These are phyloP conservation scores for Penicillium verhagenii DNA, from an alignment of 495 filamentous ascomycete species.

Conservation along the genomic window DNA sequence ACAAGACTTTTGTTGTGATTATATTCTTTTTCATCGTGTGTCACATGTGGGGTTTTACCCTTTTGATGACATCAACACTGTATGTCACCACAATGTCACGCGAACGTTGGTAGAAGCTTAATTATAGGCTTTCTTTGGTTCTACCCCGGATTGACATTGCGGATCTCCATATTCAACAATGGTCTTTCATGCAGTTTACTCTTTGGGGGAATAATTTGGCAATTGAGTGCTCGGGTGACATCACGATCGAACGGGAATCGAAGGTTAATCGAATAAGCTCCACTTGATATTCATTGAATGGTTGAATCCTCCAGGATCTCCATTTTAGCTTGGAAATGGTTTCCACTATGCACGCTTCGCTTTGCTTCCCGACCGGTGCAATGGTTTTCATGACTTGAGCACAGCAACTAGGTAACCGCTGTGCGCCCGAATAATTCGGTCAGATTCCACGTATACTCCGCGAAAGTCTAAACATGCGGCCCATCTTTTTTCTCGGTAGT, in stretches of 20 bases:
- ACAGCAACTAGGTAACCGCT: too few species aligned
- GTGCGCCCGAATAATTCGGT: too few species aligned
- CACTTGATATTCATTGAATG: too few species aligned
- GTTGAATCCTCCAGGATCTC: too few species aligned
- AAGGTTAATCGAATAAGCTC: neutral
- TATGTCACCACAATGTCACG: neutral
- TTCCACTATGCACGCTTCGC: too few species aligned
- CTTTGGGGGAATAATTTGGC: neutral
- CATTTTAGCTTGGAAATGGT: too few species aligned
- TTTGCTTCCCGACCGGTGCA: too few species aligned
- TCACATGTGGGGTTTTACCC: neutral
- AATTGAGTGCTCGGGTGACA: neutral
- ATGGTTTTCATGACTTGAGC: too few species aligned
- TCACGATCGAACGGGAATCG: neutral
- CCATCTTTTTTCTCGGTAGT: too few species aligned
- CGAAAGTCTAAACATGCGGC: too few species aligned
- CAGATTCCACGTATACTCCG: too few species aligned
- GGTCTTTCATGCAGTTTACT: neutral
- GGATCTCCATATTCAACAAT: neutral
- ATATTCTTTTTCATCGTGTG: too few species aligned
- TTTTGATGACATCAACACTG: conserved; percentile 1
- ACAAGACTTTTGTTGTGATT: neutral
- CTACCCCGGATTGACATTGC: neutral
- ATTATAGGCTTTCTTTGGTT: neutral
- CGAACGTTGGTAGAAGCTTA: neutral